Percentiles rank a stretch among this genome's conserved stretches.
Conservation (phyloP, 768 basidiomycete species). For the Paxillus rubicundulus region DNA sequence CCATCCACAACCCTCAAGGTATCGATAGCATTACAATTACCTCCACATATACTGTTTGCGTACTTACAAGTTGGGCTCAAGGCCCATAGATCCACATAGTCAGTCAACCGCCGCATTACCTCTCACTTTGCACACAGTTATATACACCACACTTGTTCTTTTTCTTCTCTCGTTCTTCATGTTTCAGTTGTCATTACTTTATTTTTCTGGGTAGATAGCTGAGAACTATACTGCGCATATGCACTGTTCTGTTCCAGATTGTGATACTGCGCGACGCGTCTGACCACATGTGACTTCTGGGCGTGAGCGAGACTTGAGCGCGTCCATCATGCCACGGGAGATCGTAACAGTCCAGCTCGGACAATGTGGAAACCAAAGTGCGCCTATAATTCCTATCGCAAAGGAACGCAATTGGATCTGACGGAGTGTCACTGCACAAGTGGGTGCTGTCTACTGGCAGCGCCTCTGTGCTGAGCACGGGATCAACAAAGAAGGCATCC, state of each 20-base stretch:
- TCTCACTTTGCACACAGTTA: not conserved
- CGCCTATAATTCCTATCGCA: constrained; percentile 22
- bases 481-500: constrained; percentile 90
- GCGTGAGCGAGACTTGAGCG: constrained; percentile 10
- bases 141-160: constrained; percentile 25
- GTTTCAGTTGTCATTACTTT: constrained; percentile 9
- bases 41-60: constrained; percentile 17
- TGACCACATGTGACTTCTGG: too few species aligned
- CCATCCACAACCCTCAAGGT: constrained; percentile 3
- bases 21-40: constrained; percentile 14
- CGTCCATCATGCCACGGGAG: constrained; percentile 67
- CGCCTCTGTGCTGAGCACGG: constrained; percentile 98
- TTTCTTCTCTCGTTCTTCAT: constrained; percentile 6
- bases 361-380: constrained; percentile 92
- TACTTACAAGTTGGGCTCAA: constrained; percentile 34
- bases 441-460: constrained; percentile 98
- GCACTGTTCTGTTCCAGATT: constrained; percentile 10
- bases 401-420: constrained; percentile 4
- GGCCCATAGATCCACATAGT: constrained; percentile 31
- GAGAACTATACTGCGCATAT: constrained; percentile 17
- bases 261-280: too few species aligned
- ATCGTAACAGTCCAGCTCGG: constrained; percentile 84
- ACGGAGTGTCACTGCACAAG: constrained; percentile 39
- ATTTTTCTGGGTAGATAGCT: constrained; percentile 11
- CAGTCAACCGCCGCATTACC: constrained; percentile 17